A percentile compares a stretch with the other conserved stretches of the same genome.
phyloP scores from a whole-genome alignment of 1,284 basidiomycete genomes.

The Rhodotorula sp. region DNA sequence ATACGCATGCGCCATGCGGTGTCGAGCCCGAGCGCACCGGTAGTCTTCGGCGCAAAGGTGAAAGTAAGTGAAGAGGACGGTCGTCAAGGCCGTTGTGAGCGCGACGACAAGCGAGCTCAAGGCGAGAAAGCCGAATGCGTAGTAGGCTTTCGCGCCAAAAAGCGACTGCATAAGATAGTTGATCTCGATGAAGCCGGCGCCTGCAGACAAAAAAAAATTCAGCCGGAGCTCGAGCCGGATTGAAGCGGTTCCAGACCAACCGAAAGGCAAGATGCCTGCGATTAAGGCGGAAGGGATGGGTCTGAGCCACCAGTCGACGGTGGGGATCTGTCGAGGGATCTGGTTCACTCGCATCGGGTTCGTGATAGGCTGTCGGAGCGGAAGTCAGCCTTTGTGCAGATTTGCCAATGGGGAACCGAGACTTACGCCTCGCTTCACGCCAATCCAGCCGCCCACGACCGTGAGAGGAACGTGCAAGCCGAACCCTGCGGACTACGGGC shows the following conservation, averaged over 20 bases:
- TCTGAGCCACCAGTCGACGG: constrained; percentile 48
- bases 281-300: constrained; percentile 70
- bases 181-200: constrained; percentile 91
- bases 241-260: constrained; percentile 49
- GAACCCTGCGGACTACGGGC: constrained; percentile 58
- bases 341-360: constrained; percentile 86
- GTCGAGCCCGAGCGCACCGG: constrained; percentile 51
- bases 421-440: constrained; percentile 80
- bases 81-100: constrained; percentile 83
- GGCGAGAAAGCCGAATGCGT: constrained; percentile 92
- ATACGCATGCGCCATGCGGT: not conserved
- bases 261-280: constrained; percentile 89
- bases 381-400: constrained; percentile 21
- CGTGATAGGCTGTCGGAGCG: constrained; percentile 58
- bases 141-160: constrained; percentile 72
- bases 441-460: constrained; percentile 61
- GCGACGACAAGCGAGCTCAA: constrained; percentile 80
- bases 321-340: constrained; percentile 63
- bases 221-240: not conserved
- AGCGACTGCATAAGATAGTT: constrained; percentile 91
- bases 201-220: constrained; percentile 50
- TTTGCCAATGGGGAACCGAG: not conserved
- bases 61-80: constrained; percentile 89
- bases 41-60: constrained; percentile 94
- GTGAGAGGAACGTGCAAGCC: constrained; percentile 81